Conservation (phyloP, 352 stramenopile genomes). For the Globisporangium canariense region DNA sequence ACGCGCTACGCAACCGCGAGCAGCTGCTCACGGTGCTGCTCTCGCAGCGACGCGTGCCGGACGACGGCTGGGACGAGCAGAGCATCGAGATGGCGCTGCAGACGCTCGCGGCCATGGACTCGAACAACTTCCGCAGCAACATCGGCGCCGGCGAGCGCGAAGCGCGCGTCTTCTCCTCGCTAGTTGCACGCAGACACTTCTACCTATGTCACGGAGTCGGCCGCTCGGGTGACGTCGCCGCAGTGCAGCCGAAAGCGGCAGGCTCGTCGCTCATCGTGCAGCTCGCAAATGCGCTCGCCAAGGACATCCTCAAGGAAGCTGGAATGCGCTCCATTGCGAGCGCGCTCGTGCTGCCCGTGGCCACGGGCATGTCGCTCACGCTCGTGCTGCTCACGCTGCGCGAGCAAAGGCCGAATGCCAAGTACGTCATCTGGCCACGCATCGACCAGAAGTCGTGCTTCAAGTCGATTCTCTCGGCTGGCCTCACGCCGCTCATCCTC, state of each 20-base stretch:
- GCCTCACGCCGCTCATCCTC: constrained; percentile 91
- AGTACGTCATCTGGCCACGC: constrained; percentile 90
- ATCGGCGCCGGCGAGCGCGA: constrained; percentile 96
- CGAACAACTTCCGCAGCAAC: constrained; percentile 92
- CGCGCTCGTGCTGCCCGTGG: constrained; percentile 94
- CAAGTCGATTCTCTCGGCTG: constrained; percentile 94
- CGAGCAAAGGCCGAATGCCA: constrained; percentile 38
- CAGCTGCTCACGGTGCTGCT: constrained; percentile 77
- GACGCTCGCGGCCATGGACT: constrained; percentile 90
- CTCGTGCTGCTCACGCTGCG: constrained; percentile 89
- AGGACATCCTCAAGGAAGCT: constrained; percentile 89
- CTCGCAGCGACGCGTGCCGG: constrained; percentile 78
- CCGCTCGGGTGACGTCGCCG: constrained; percentile 96
- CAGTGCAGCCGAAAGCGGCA: constrained; percentile 98
- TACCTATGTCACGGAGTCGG: constrained; percentile 95
- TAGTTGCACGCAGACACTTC: constrained; percentile 90
- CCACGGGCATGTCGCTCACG: constrained; percentile 96
- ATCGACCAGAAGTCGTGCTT: constrained; percentile 99
- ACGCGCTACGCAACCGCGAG: constrained; percentile 61
- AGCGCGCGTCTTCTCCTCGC: constrained; percentile 86
- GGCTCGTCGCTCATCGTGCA: constrained; percentile 95
- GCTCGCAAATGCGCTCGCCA: constrained; percentile 88
- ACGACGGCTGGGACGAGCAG: constrained; percentile 87
- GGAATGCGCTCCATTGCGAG: constrained; percentile 57
- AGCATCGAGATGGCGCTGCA: constrained; percentile 86